These are phyloP conservation scores for Tricholoma sp. DNA, from an alignment of 768 basidiomycete species.

Conservation along the genomic window DNA sequence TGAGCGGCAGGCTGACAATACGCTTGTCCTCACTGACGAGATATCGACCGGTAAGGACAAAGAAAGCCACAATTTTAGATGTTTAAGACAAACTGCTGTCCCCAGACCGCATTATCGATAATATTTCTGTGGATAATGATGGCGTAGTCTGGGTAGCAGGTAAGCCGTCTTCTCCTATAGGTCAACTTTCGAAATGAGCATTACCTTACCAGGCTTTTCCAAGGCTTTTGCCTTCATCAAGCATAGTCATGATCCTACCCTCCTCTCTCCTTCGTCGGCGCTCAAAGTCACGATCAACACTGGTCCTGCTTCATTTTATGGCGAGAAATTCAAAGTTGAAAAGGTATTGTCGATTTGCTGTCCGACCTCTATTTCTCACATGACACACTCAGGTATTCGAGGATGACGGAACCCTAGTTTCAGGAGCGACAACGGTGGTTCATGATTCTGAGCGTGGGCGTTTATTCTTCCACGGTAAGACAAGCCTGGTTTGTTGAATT, in stretches of 20 bases:
- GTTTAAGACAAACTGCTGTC: slow-evolving; percentile 1
- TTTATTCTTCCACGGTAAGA: slow-evolving; percentile 57
- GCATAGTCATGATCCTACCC: slow-evolving; percentile 39
- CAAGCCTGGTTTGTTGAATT: background rate
- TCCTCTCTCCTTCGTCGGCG: slow-evolving; percentile 42
- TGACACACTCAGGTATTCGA: slow-evolving; percentile 51
- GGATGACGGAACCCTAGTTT: slow-evolving; percentile 55
- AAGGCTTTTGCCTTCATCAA: slow-evolving; percentile 29
- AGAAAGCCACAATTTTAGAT: background rate
- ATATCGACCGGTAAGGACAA: slow-evolving; percentile 45
- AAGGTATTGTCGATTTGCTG: slow-evolving; percentile 35
- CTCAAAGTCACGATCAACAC: slow-evolving; percentile 50
- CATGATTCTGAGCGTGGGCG: slow-evolving; percentile 45
- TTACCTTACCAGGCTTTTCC: slow-evolving; percentile 35
- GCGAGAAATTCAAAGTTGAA: slow-evolving; percentile 53
- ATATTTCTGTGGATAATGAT: slow-evolving; percentile 52
- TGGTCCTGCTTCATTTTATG: slow-evolving; percentile 46
- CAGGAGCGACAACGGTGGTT: slow-evolving; percentile 51
- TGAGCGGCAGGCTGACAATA: slow-evolving; percentile 54
- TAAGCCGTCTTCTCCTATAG: slow-evolving; percentile 17
- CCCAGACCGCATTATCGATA: slow-evolving; percentile 52
- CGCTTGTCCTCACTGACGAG: slow-evolving; percentile 47
- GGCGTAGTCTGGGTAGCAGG: slow-evolving; percentile 63
- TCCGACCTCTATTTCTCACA: background rate
- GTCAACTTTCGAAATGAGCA: background rate